A percentile compares a stretch with the other conserved stretches of the same genome.
Evolutionary conservation across 441 rosid genomes (phyloP).

Genomic region (Mallotus japonicus): DNA sequence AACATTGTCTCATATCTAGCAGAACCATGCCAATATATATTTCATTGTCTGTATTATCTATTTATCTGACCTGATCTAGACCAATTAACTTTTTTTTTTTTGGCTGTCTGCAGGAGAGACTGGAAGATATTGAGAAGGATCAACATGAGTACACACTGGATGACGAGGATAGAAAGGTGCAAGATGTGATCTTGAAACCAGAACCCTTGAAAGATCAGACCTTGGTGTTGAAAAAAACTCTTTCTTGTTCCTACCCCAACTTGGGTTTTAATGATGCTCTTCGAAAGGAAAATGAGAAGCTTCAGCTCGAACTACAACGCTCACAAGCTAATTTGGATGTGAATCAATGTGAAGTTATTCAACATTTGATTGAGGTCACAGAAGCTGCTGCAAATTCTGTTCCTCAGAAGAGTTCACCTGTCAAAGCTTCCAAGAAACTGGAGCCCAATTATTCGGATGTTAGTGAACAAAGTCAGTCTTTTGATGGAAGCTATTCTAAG

Average conservation of each 20-base stretch:
- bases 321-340: slow-evolving; percentile 71
- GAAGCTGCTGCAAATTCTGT: slow-evolving; percentile 47
- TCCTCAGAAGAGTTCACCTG: slow-evolving; percentile 43
- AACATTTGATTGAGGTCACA: slow-evolving; percentile 72
- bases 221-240: slow-evolving; percentile 60
- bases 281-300: slow-evolving; percentile 63
- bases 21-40: slow-evolving; percentile 5
- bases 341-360: slow-evolving; percentile 72
- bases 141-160: slow-evolving; percentile 86
- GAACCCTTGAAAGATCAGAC: slow-evolving; percentile 62
- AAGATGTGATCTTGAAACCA: slow-evolving; percentile 67
- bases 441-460: slow-evolving; percentile 45
- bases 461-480: slow-evolving; percentile 43
- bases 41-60: neutral
- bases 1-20: neutral
- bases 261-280: slow-evolving; percentile 74
- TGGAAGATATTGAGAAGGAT: slow-evolving; percentile 78
- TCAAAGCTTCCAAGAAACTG: slow-evolving; percentile 49
- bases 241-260: slow-evolving; percentile 85
- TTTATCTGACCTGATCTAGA: neutral
- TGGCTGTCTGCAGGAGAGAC: slow-evolving; percentile 56
- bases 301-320: slow-evolving; percentile 65
- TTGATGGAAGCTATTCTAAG: slow-evolving; percentile 41
- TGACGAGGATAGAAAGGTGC: slow-evolving; percentile 81
- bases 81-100: slow-evolving; percentile 10